A percentile compares a stretch with the other conserved stretches of the same genome.
Evolutionary conservation across 306 rosid species (phyloP).

Genomic region (Begonia masoniana): DNA sequence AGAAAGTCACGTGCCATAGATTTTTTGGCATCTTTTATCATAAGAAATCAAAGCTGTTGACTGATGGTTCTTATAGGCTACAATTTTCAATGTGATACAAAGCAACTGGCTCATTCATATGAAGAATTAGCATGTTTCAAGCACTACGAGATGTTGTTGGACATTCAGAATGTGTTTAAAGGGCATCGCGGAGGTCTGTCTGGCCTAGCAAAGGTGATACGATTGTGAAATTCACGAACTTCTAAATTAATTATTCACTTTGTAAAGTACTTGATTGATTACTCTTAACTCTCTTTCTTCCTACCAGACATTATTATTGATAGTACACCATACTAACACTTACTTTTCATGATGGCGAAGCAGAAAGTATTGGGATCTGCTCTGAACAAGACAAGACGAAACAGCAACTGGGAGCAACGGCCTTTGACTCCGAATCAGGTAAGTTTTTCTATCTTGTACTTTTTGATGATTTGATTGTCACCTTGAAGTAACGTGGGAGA

Average conservation of each 20-base stretch:
- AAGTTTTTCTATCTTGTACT: slow-evolving; percentile 3
- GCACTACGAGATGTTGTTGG: slow-evolving; percentile 68
- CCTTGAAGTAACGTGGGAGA: no score
- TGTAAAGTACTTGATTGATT: no score
- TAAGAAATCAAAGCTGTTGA: slow-evolving; percentile 12
- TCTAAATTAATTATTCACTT: not conserved
- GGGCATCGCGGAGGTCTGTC: slow-evolving; percentile 80
- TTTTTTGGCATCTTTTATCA: not conserved
- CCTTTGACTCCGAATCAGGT: slow-evolving; percentile 82
- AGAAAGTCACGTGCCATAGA: no score
- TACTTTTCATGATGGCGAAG: not conserved
- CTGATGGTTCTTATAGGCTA: slow-evolving; percentile 50
- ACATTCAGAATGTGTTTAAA: slow-evolving; percentile 65
- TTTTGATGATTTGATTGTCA: no score
- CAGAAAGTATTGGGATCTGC: slow-evolving; percentile 87
- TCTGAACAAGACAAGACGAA: slow-evolving; percentile 85
- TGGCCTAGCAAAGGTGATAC: slow-evolving; percentile 64
- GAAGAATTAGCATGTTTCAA: slow-evolving; percentile 68
- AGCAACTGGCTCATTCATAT: slow-evolving; percentile 75
- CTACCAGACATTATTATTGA: no score
- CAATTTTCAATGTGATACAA: slow-evolving; percentile 76
- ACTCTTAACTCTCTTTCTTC: no score
- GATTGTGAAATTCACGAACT: slow-evolving; percentile 1
- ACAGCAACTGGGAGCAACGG: slow-evolving; percentile 93
- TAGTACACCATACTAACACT: no score